Evolutionary conservation across 768 basidiomycete genomes (phyloP), one percentile per base, ranked within the genome.

Genomic region (Strobilomyces dryophilus): DNA sequence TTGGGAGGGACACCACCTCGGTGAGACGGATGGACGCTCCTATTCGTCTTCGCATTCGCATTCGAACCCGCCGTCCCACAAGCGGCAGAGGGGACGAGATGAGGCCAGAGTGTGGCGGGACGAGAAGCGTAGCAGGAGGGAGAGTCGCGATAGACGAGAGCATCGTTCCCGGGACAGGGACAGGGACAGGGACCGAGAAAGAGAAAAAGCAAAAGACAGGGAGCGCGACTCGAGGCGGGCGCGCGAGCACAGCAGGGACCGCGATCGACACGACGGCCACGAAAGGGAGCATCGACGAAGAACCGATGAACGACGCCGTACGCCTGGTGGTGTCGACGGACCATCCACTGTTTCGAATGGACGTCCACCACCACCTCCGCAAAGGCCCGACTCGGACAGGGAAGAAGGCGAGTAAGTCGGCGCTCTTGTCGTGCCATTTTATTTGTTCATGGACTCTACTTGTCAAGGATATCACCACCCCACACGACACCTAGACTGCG

Each of bases 381-480:
- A 62, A n/a, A 65, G 54, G 45, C 59, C 68, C 12, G 79, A 79
- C 48, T 80, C 82, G 12, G 89, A 91, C 59, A 86, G 72, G 67
- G 89, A 93, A 74, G 93, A 95, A 78, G 92, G 89, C 77, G 93
- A 95, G 92, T 95, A 73, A 88, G 93, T 93, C 36, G 41, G 7
- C 14, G 10, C 21, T 44, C 47, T 56, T 47, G 51, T 39, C 44
- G 34, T 42, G 46, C 57, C 35, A 8, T 42, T 48, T 49, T 34
- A 21, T 14, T 45, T 47, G 12, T 48, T 62, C 39, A 70, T 42
- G 26, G 4, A 18, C 60, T 52, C 43, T 53, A 37, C 32, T 52
- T 53, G 18, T 34, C 35, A 24, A 90, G 89, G 67, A 86, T 89
- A 59, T 90, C 87, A 8, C 86, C 87, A 8, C 86, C 87, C 43